Evolutionary conservation across 176 grass and related monocot species (phyloP).

Genomic region (Zoysia japonica): DNA sequence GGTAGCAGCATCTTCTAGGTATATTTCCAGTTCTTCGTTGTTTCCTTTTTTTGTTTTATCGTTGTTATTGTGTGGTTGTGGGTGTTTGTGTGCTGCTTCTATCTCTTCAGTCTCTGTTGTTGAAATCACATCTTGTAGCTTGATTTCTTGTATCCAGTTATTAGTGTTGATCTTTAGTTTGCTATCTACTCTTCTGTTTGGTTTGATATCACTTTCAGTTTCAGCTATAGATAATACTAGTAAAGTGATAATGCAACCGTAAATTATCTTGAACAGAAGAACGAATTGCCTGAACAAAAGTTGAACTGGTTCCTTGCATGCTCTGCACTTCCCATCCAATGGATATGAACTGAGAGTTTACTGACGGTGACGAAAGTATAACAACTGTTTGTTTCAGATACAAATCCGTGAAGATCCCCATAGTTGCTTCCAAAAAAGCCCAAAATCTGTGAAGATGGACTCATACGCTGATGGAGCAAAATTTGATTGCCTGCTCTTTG

Average conservation of each 20-base stretch:
- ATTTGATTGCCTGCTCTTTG: slow-evolving; percentile 86
- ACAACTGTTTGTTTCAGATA: slow-evolving; percentile 19
- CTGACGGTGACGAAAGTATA: background rate
- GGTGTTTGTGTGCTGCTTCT: background rate
- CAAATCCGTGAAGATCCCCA: background rate
- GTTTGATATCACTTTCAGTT: background rate
- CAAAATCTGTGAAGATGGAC: slow-evolving; percentile 45
- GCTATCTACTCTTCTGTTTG: background rate
- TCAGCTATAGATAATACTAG: too few species aligned
- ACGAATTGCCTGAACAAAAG: background rate
- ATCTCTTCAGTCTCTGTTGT: background rate
- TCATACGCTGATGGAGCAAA: slow-evolving; percentile 50
- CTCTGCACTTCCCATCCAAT: background rate
- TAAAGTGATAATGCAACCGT: too few species aligned
- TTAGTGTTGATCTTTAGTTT: background rate
- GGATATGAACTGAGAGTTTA: background rate
- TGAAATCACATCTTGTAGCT: background rate
- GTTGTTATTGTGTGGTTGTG: background rate
- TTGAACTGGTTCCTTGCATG: background rate
- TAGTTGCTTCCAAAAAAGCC: too few species aligned
- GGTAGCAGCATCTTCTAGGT: background rate
- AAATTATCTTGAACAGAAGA: too few species aligned
- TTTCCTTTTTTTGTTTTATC: background rate
- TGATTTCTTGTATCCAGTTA: background rate
- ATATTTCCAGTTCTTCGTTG: background rate